These are phyloP conservation scores for Phytophthora parvispora DNA, from an alignment of 352 stramenopile species.

Conservation along the genomic window DNA sequence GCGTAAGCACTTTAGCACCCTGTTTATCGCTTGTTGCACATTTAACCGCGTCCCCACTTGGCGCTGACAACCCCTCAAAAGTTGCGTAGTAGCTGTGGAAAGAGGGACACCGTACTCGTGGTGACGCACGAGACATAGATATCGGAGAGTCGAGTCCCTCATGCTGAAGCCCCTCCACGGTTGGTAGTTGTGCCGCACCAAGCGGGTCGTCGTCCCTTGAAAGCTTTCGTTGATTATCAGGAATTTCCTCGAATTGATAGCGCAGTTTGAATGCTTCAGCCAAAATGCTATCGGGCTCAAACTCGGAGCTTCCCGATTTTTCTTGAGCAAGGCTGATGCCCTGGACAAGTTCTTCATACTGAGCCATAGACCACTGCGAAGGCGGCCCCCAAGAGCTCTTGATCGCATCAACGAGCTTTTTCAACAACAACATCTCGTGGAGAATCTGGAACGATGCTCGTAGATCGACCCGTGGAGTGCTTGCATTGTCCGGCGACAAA, in stretches of 20 bases:
- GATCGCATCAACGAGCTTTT: constrained; percentile 60
- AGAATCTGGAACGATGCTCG: constrained; percentile 77
- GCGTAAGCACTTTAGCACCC: constrained; percentile 43
- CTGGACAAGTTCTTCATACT: constrained; percentile 75
- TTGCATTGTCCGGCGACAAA: constrained; percentile 12
- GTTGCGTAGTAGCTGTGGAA: constrained; percentile 84
- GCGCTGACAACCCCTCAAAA: constrained; percentile 61
- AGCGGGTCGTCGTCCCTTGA: constrained; percentile 32
- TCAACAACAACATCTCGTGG: constrained; percentile 73
- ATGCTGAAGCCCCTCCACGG: constrained; percentile 8
- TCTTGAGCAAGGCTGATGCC: constrained; percentile 67
- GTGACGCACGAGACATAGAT: constrained; percentile 23
- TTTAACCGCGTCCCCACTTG: constrained; percentile 11
- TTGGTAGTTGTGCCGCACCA: constrained; percentile 1
- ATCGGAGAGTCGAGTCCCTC: constrained; percentile 9
- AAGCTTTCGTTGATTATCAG: constrained; percentile 66
- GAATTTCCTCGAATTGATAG: constrained; percentile 77
- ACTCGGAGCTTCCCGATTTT: constrained; percentile 41
- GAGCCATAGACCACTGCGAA: constrained; percentile 54
- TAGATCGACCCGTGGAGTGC: constrained; percentile 47
- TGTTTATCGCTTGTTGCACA: constrained; percentile 3
- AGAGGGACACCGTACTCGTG: constrained; percentile 63
- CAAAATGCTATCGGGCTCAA: constrained; percentile 50
- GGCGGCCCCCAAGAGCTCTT: constrained; percentile 56
- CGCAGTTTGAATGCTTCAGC: constrained; percentile 61